Conservation (phyloP, 2,329 filamentous ascomycete species). For the Stemphylium beticola region DNA sequence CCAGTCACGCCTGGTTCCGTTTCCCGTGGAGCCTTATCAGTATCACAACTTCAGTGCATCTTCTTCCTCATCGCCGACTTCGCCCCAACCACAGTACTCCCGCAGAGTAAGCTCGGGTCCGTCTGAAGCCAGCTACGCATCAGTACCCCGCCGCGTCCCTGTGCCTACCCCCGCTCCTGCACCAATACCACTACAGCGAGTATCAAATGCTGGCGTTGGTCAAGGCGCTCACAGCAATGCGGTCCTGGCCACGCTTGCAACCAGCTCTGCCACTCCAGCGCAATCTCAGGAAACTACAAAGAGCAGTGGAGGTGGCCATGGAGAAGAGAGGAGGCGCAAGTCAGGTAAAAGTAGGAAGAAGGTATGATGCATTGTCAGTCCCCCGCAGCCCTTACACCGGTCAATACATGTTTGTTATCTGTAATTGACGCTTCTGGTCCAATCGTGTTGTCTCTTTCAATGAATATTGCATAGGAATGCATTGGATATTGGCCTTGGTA, state of each 20-base stretch:
- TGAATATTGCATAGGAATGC: constrained; percentile 6
- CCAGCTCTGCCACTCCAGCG: constrained; percentile 14
- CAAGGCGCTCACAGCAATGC: constrained; percentile 34
- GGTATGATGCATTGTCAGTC: not conserved
- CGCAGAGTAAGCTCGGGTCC: constrained; percentile 33
- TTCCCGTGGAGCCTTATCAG: constrained; percentile 43
- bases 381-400: not conserved
- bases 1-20: constrained; percentile 34
- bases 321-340: constrained; percentile 35
- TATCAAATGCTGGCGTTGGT: constrained; percentile 15
- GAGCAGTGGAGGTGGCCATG: constrained; percentile 26
- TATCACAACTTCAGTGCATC: constrained; percentile 41
- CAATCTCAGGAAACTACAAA: constrained; percentile 21
- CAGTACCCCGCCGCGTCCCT: constrained; percentile 47
- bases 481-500: not conserved
- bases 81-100: constrained; percentile 36
- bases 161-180: constrained; percentile 33
- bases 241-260: constrained; percentile 15
- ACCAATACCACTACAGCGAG: constrained; percentile 17
- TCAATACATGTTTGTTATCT: not conserved
- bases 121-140: constrained; percentile 33
- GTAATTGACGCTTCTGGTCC: constrained; percentile 1
- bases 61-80: constrained; percentile 28
- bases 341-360: constrained; percentile 34
- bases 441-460: not conserved